Conservation (phyloP, 2,329 filamentous ascomycete genomes). For the Bipolaris oryzae region DNA sequence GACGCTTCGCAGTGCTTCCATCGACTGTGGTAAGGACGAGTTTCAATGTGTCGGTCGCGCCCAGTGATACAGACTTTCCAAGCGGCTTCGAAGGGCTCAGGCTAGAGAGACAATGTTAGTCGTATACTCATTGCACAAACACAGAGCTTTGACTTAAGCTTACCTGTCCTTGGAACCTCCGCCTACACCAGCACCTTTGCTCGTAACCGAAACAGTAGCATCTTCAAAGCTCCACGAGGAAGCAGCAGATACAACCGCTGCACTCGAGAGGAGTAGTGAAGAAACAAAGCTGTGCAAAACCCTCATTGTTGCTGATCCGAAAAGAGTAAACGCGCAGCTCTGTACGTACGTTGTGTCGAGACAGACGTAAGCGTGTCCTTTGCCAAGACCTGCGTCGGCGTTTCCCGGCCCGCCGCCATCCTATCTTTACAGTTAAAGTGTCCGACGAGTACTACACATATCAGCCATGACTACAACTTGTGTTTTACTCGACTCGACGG, state of each 20-base stretch:
- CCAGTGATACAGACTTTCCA: conserved; percentile 68
- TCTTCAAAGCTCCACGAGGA: conserved; percentile 76
- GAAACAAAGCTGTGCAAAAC: conserved; percentile 51
- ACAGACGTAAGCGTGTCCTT: conserved; percentile 28
- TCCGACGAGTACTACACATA: too few relatives aligned
- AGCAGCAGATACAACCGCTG: conserved; percentile 54
- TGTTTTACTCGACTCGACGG: too few relatives aligned
- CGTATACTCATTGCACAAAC: not conserved
- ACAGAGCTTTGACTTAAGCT: conserved; percentile 32
- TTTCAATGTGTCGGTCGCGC: conserved; percentile 75
- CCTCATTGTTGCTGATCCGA: conserved; percentile 47
- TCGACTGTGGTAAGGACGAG: conserved; percentile 81
- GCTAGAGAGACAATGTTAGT: conserved; percentile 34
- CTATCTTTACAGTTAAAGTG: not conserved
- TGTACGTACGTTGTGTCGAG: conserved; percentile 21
- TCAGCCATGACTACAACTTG: too few relatives aligned
- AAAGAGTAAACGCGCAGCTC: conserved; percentile 37
- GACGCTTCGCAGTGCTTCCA: conserved; percentile 76
- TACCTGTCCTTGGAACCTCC: conserved; percentile 69
- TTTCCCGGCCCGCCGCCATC: conserved; percentile 15
- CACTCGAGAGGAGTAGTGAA: conserved; percentile 51
- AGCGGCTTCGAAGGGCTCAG: conserved; percentile 61
- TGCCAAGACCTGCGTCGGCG: conserved; percentile 21
- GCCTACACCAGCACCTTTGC: conserved; percentile 62
- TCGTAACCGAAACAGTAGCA: conserved; percentile 68